Percentiles rank a stretch among this genome's conserved stretches.
Evolutionary conservation across 768 basidiomycete genomes (phyloP).

Genomic region (Tylopilus sp.): DNA sequence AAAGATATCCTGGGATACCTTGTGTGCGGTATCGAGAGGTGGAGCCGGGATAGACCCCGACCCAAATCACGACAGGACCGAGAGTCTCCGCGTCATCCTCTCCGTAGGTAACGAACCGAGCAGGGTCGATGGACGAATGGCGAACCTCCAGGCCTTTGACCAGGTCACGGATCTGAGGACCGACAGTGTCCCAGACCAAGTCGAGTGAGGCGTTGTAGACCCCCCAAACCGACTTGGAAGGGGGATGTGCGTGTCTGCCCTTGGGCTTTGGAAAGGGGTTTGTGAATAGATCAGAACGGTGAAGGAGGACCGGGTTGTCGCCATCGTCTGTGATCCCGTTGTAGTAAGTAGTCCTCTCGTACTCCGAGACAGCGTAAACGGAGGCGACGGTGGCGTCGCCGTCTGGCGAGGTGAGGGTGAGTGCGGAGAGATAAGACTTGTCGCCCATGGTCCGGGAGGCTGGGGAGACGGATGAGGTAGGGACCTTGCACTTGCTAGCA

Average conservation of each 20-base stretch:
- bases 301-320: background rate
- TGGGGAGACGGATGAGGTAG: background rate
- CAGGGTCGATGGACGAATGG: background rate
- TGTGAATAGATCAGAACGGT: background rate
- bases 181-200: background rate
- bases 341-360: background rate
- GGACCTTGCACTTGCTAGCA: background rate
- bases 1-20: slow-evolving; percentile 6
- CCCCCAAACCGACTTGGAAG: background rate
- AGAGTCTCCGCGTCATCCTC: background rate
- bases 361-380: no score
- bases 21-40: slow-evolving; percentile 35
- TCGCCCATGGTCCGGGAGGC: background rate
- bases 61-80: slow-evolving; percentile 31
- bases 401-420: background rate
- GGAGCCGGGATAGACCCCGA: slow-evolving; percentile 33
- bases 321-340: background rate
- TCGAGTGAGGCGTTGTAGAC: background rate
- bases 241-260: background rate
- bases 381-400: background rate
- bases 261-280: background rate
- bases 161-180: background rate
- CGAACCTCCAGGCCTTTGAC: background rate
- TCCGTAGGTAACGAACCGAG: slow-evolving; percentile 1
- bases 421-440: background rate